Evolutionary conservation across 106 monocot genomes (phyloP).

Genomic region (Iris macrosiphon): DNA sequence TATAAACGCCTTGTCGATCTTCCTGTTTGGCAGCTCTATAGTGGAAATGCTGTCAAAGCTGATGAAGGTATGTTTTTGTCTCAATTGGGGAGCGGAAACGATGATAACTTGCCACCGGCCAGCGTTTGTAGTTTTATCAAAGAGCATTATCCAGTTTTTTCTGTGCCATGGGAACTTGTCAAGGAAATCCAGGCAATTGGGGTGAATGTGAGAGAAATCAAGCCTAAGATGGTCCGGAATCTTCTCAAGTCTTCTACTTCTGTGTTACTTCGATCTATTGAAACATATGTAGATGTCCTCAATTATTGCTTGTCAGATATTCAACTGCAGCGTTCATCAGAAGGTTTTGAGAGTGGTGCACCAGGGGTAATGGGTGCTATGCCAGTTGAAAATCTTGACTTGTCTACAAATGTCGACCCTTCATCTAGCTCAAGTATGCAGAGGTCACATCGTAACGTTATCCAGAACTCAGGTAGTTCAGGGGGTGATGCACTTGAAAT

Average conservation of each 20-base stretch:
- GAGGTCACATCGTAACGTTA: slow-evolving; percentile 17
- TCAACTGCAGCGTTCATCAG: slow-evolving; percentile 25
- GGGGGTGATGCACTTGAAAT: slow-evolving; percentile 83
- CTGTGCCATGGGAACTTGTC: slow-evolving; percentile 90
- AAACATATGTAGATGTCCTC: slow-evolving; percentile 82
- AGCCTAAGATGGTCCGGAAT: slow-evolving; percentile 93
- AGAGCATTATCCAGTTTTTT: slow-evolving; percentile 97
- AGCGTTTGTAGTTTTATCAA: slow-evolving; percentile 90
- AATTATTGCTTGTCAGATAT: slow-evolving; percentile 94
- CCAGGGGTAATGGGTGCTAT: slow-evolving; percentile 3
- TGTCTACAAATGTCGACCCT: slow-evolving; percentile 8
- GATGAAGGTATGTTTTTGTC: slow-evolving; percentile 96
- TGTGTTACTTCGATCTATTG: slow-evolving; percentile 60
- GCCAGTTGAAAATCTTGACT: slow-evolving; percentile 12
- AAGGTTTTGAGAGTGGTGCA: slow-evolving; percentile 11
- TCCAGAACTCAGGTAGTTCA: slow-evolving; percentile 21
- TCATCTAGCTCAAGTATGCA: slow-evolving; percentile 21
- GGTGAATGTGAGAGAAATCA: slow-evolving; percentile 78
- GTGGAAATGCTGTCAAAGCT: slow-evolving; percentile 85
- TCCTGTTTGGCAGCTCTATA: slow-evolving; percentile 95
- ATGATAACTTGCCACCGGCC: slow-evolving; percentile 51
- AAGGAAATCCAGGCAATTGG: slow-evolving; percentile 85
- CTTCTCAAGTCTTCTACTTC: slow-evolving; percentile 76
- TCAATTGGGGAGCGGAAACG: slow-evolving; percentile 35
- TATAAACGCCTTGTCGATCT: slow-evolving; percentile 87